Conservation (phyloP, 2,329 filamentous ascomycete species). For the Decorospora gaudefroyi region DNA sequence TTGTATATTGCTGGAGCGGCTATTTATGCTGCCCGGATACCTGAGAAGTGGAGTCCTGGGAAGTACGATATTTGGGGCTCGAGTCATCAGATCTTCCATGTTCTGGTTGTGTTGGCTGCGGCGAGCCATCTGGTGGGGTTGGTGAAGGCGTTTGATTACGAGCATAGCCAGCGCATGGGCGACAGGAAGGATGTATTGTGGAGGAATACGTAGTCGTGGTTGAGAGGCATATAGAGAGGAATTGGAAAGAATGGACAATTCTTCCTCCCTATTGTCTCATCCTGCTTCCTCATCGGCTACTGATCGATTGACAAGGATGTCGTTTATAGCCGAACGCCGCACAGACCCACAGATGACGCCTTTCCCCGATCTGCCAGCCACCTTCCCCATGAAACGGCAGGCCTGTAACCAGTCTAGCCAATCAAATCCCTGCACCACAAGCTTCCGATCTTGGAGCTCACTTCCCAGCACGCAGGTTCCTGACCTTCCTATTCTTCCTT, state of each 20-base stretch:
- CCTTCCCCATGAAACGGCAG: conserved; percentile 14
- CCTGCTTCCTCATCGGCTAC: not conserved
- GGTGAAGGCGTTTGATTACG: conserved; percentile 81
- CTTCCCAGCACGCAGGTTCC: conserved; percentile 24
- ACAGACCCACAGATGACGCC: conserved; percentile 34
- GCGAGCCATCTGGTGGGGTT: conserved; percentile 80
- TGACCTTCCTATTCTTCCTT: conserved; percentile 24
- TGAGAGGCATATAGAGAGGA: not conserved
- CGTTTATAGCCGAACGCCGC: conserved; percentile 8
- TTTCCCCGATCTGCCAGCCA: conserved; percentile 30
- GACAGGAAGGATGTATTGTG: conserved; percentile 9
- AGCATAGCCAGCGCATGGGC: conserved; percentile 60
- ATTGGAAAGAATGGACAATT: not conserved
- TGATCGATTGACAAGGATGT: conserved; percentile 7
- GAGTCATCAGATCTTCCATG: conserved; percentile 95
- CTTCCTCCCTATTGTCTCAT: not conserved
- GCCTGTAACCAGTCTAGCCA: conserved; percentile 20
- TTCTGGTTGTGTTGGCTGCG: conserved; percentile 83
- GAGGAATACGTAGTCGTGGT: conserved; percentile 1
- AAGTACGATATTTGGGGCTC: conserved; percentile 88
- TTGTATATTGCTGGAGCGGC: conserved; percentile 85
- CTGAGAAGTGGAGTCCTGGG: conserved; percentile 78
- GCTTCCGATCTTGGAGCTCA: conserved; percentile 39
- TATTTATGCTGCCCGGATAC: conserved; percentile 84
- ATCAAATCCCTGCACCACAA: conserved; percentile 35